Conservation (phyloP, 768 basidiomycete species). For the Chlorophyllum brunneum region DNA sequence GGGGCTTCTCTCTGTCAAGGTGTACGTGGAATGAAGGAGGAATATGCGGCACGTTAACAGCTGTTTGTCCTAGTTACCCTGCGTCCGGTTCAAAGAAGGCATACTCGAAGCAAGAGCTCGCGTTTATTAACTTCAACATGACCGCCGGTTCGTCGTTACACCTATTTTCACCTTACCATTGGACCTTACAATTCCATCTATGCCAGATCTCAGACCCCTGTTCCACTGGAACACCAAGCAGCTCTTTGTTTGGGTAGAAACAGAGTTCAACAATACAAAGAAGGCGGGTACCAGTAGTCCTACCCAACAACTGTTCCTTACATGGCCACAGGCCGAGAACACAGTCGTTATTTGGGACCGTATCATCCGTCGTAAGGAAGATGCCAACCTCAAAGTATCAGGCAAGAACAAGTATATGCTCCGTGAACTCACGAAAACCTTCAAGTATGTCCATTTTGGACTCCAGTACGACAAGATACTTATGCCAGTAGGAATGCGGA, state of each 20-base stretch:
- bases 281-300: conserved; percentile 34
- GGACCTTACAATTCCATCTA: neutral
- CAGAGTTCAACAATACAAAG: conserved; percentile 71
- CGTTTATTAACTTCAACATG: conserved; percentile 78
- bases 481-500: conserved; percentile 50
- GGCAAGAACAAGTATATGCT: conserved; percentile 84
- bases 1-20: conserved; percentile 64
- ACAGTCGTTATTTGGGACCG: conserved; percentile 90
- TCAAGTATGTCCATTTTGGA: conserved; percentile 54
- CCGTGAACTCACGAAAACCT: conserved; percentile 67
- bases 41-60: neutral
- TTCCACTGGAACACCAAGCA: conserved; percentile 99
- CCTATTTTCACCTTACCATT: neutral
- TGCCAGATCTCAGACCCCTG: conserved; percentile 70
- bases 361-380: conserved; percentile 77
- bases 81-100: conserved; percentile 41
- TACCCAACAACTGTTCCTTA: neutral
- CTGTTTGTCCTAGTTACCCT: conserved; percentile 33
- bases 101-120: conserved; percentile 69
- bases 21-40: conserved; percentile 39
- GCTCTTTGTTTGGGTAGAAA: conserved; percentile 81
- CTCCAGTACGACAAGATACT: neutral
- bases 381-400: conserved; percentile 61
- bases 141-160: conserved; percentile 56
- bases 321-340: conserved; percentile 23